phyloP scores from a whole-genome alignment of 768 basidiomycete genomes.

The Pisolithus orientalis region DNA sequence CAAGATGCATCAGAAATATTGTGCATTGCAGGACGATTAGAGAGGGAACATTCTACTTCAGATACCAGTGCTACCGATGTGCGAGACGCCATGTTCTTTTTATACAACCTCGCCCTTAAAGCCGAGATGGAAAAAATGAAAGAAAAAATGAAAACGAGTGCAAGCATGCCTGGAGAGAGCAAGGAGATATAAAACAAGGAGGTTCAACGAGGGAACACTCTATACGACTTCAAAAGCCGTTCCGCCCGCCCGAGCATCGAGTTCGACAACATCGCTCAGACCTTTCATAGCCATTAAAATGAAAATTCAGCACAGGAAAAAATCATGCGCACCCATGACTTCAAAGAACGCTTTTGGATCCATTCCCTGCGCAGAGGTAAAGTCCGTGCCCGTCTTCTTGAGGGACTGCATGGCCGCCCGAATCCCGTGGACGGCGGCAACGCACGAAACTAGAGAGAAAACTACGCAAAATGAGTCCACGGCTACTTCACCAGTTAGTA shows the following conservation, averaged over 20 bases:
- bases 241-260: constrained; percentile 55
- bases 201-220: constrained; percentile 2
- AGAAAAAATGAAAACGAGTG: background rate
- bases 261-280: constrained; percentile 44
- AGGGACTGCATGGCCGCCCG: constrained; percentile 71
- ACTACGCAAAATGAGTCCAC: constrained; percentile 32
- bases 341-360: constrained; percentile 75
- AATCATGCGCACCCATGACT: constrained; percentile 52
- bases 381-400: constrained; percentile 76
- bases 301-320: background rate
- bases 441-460: constrained; percentile 71
- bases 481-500: background rate
- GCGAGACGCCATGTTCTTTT: constrained; percentile 7
- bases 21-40: constrained; percentile 17
- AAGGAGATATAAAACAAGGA: background rate
- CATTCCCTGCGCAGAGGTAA: constrained; percentile 55
- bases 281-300: constrained; percentile 25
- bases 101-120: background rate
- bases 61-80: constrained; percentile 10
- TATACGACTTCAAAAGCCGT: constrained; percentile 50
- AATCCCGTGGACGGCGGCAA: constrained; percentile 72
- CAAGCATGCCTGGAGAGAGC: background rate
- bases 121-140: background rate
- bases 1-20: background rate
- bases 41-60: constrained; percentile 8